A percentile compares a stretch with the other conserved stretches of the same genome.
Evolutionary conservation across 345 rosid species (phyloP).

Genomic region (Orychophragmus violaceus): DNA sequence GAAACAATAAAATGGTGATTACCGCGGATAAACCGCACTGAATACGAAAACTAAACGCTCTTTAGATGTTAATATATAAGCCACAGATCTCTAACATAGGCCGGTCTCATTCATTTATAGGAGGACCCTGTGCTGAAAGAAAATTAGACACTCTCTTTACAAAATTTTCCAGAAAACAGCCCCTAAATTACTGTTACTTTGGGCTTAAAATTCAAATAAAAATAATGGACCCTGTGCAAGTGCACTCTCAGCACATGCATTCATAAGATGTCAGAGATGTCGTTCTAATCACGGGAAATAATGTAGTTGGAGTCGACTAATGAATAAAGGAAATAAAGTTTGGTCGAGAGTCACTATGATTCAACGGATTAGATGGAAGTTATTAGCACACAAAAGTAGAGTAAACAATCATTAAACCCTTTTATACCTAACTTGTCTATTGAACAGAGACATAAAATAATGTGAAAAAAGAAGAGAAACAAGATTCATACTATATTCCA

Average conservation of each 20-base stretch:
- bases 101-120: no score
- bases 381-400: background rate
- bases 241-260: no score
- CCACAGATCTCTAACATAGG: no score
- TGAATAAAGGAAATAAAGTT: background rate
- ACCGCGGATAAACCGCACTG: no score
- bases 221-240: no score
- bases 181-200: no score
- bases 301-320: background rate
- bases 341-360: background rate
- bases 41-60: no score
- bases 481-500: background rate
- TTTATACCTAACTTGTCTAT: constrained; percentile 15
- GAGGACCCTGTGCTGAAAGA: no score
- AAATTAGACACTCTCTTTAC: background rate
- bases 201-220: no score
- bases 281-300: background rate
- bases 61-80: no score
- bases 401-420: background rate
- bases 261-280: background rate
- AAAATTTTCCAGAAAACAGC: no score
- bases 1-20: background rate
- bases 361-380: background rate
- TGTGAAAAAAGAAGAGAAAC: background rate
- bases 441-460: constrained; percentile 3